Conservation (phyloP, 306 rosid genomes). For the Vigna angularis region DNA sequence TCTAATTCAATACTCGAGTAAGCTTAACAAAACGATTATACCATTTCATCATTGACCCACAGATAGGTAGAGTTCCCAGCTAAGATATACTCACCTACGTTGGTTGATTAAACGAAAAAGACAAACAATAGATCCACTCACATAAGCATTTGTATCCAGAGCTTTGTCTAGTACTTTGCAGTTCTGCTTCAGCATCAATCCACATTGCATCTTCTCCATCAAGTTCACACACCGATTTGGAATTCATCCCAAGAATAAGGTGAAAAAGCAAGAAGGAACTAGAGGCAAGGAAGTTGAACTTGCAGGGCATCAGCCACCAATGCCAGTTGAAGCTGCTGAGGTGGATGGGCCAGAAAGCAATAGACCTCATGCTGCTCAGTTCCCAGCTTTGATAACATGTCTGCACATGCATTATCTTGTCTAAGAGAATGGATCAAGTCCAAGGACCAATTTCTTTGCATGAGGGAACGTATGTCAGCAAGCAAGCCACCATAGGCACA, state of each 20-base stretch:
- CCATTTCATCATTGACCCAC: too few relatives aligned
- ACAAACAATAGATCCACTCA: background rate
- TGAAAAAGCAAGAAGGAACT: conserved; percentile 15
- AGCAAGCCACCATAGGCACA: conserved; percentile 19
- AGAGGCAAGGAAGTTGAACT: conserved; percentile 36
- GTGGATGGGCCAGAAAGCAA: conserved; percentile 36
- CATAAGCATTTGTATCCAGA: too few relatives aligned
- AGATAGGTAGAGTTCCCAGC: too few relatives aligned
- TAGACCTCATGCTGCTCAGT: conserved; percentile 36
- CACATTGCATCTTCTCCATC: background rate
- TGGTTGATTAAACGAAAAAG: too few relatives aligned
- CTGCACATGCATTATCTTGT: conserved; percentile 35
- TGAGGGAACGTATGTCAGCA: conserved; percentile 31
- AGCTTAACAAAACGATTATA: too few relatives aligned
- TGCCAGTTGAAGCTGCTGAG: conserved; percentile 25
- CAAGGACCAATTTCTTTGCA: conserved; percentile 41
- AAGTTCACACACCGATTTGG: background rate
- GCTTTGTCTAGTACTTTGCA: too few relatives aligned
- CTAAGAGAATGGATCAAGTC: conserved; percentile 20
- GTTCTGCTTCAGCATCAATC: too few relatives aligned
- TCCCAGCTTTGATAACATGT: conserved; percentile 35
- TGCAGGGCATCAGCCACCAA: conserved; percentile 31
- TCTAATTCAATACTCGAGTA: too few relatives aligned
- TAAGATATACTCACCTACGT: too few relatives aligned
- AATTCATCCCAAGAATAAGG: too few relatives aligned